Evolutionary conservation across 352 stramenopile genomes (phyloP), one percentile per base, ranked within the genome.

Genomic region (Globisporangium viniferum): DNA sequence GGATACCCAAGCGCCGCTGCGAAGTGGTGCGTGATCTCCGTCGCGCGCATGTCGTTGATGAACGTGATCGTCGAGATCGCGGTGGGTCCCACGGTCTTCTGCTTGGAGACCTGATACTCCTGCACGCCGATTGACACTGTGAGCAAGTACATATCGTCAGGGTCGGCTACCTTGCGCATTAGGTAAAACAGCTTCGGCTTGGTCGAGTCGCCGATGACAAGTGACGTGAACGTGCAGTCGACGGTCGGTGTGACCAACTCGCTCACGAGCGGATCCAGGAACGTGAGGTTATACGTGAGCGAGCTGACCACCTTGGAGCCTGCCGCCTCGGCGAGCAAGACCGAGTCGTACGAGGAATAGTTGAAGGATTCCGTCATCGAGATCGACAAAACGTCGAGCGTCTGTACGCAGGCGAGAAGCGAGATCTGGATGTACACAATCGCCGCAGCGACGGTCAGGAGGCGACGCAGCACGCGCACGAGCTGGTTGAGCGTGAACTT

Each of bases 161-260:
- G 62, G n/a, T 73, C 63, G 1, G 15, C 9, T 7, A 35, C 60
- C 5, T 48, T 68, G 33, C 64, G 77, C 18, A 79, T 64, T 35
- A 81, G 56, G 36, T 73, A 80, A 54, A 78, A 79, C 18, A 80
- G 71, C 9, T 41, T 55, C 4, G 71, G 57, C 0, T 10, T 55
- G 6, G 71, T 74, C 3, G 51, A 54, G 31, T 75, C 64, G 9
- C 60, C 56, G 14, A 70, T 31, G 0, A 62, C 0, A 44, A 88
- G 63, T n/a, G 73, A 55, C 7, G 49, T 63, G n/a, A 72, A 75
- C 10, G 76, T 78, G 58, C 80, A 88, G 64, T 86, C 78, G 5
- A 86, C 66, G 0, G 86, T 63, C 0, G 77, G 71, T 8, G 73
- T 41, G 5, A 89, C 70, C 9, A 89, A 65, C 49, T 86, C 80